Base-by-base conservation (phyloP, 495 filamentous ascomycete species). In the Penicillium daleae region DNA sequence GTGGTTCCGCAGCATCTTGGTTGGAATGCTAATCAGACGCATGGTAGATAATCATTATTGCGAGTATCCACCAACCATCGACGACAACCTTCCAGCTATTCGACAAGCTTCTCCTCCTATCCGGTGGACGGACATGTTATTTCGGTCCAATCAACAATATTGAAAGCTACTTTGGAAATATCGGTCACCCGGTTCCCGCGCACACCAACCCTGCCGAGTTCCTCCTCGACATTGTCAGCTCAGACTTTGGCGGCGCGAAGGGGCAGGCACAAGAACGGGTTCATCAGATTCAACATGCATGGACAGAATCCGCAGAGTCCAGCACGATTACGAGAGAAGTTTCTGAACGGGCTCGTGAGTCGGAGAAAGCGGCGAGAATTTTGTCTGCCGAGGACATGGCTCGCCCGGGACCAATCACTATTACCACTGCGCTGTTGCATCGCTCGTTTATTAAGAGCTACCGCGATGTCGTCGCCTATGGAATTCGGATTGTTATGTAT, bases 401-500 rank as follows among this genome's bases (percentile, higher is more conserved):
- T 42, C 67, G 69, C 6, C 73, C 78, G 10, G 62, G 68, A 1
- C 32, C 59, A 3, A 2, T 62, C 2, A 57, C 33, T 0, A 74
- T 87, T 50, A 79, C 79, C 0, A 6, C 80, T 0, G 80, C 84
- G 3, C 76, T 95, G 1, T 76, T 93, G 10, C 87, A 92, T 72
- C 85, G 91, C 10, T 83, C 83, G 24, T 92, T 88, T 62, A 86
- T 95, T 72, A 95, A 95, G 75, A 86, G 82, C 56, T 91, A 93
- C 70, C 85, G 91, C 1, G 91, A 95, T 71, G 84, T 94, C 13
- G 82, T 93, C 15, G 91, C 87, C 0, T 95, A 93, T 66, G 91
- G 90, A 0, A 91, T 95, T 61, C 81, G 91, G 0, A 81, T 93
- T 26, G 88, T 85, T 10, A 95, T 95, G 91, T 94, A 95, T 71